Base-by-base conservation (phyloP, 148 eudicot species). In the Drosera capensis region DNA sequence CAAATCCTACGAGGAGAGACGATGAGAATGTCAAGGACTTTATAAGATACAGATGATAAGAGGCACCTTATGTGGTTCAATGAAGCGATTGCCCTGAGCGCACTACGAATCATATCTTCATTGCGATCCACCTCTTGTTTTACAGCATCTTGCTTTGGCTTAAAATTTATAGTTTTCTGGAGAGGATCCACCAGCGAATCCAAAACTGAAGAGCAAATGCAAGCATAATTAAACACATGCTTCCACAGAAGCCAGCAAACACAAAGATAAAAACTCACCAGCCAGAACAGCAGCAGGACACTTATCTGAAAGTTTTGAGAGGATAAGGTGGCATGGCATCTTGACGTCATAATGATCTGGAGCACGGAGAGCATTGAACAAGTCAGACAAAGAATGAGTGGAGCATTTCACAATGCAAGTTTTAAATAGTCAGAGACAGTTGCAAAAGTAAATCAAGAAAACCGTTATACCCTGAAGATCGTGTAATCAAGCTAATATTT, bases 41-140 rank as follows among this genome's bases (percentile, higher is more conserved):
- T 19, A 9, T 25, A 18, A 47, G 21, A 8, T n/a, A n/a, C n/a
- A n/a, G n/a, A n/a, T n/a, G n/a, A n/a, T n/a, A n/a, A n/a, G 7
- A 16, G 52, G 35, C 26, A 92, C 99, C 99, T 77, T 42, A 92
- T 81, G 52, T 73, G 80, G 44, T 79, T 78, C 47, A 85, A 67
- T 42, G 95, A 79, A 29, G 94, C 82, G 62, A 92, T 70, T 44
- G 94, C 80, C 35, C 95, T 75, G 41, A 92, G 78, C 58, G 99
- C 88, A 68, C 95, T 90, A 31, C 95, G 70, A 22, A 90, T 76
- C 95, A 90, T 85, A 63, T 90, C 99, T 68, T 90, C 95, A 56
- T 90, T 90, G 46, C 99, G 99, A 64, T 92, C 99, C 49, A 92
- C 94, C 72, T 92, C 99, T 77, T 92, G 99, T 59, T 92, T 92